These are phyloP conservation scores for Metschnikowia santaceciliae DNA, from an alignment of 805 yeast genomes.

Conservation along the genomic window DNA sequence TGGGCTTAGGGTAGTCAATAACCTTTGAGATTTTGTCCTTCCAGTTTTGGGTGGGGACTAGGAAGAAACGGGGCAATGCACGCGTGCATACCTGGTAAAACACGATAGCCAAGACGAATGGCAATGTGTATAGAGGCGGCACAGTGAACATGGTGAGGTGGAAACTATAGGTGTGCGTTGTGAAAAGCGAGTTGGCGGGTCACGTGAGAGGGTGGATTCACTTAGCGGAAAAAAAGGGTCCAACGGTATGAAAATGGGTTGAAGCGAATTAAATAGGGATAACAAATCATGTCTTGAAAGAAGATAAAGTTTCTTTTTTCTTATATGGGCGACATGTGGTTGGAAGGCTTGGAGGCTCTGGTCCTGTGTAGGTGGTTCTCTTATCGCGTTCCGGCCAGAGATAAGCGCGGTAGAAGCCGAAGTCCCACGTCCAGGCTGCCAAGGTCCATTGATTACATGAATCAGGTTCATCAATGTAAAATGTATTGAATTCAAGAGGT, in stretches of 20 bases:
- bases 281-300: background rate
- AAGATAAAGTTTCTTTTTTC: background rate
- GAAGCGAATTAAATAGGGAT: too few relatives aligned
- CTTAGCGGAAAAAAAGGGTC: too few relatives aligned
- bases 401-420: constrained; percentile 4
- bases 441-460: too few relatives aligned
- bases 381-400: background rate
- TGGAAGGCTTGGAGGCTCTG: background rate
- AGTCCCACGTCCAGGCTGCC: background rate
- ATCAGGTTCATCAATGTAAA: too few relatives aligned
- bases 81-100: constrained; percentile 19
- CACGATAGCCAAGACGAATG: constrained; percentile 11
- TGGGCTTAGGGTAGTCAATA: constrained; percentile 30
- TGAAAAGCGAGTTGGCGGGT: background rate
- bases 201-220: background rate
- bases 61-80: constrained; percentile 31
- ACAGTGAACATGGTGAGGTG: background rate
- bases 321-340: too few relatives aligned
- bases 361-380: background rate
- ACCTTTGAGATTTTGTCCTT: constrained; percentile 30
- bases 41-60: constrained; percentile 41
- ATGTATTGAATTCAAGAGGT: too few relatives aligned
- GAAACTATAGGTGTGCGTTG: background rate
- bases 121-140: constrained; percentile 7
- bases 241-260: too few relatives aligned